Base-by-base conservation (phyloP, 1,284 basidiomycete genomes). In the Apiotrichum porosum region DNA sequence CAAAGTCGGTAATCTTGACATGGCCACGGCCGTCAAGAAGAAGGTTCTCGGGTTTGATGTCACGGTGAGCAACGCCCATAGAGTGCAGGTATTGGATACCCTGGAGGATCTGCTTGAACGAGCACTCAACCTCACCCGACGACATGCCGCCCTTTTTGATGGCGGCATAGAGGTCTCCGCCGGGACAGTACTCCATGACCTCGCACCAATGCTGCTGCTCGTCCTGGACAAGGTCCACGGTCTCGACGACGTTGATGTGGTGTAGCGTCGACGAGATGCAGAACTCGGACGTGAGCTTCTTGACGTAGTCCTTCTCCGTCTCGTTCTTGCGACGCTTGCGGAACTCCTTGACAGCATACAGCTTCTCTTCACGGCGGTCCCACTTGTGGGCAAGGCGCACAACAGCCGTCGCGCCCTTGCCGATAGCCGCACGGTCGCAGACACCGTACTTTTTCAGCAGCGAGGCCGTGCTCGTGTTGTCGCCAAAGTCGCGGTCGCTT, bases 301-400 rank as follows among this genome's bases (percentile, higher is more conserved):
- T 98, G 77, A 98, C 86, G 68, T 98, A 98, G 76, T 98, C 95
- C 75, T 97, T 97, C 74, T 98, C 93, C 2, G 92, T 85, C 77
- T 98, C 94, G 72, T 95, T 97, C 81, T 94, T 95, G 66, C 93
- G 82, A 58, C 94, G 83, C 73, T 97, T 97, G 50, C 94, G 85
- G 80, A 98, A 97, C 77, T 98, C 94, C 85, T 98, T 98, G 71
- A 98, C 88, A 33, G 94, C 94, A 65, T 97, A 98, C n/a, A 98
- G 79, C 77, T 94, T 95, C 75, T 98, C 95, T 65, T 94, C 92
- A 26, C 80, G 83, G 52, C 93, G 80, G 73, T 98, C 94, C 93
- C 94, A 97, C 76, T 97, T 97, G 77, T 98, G 94, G 31, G 93
- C 95, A 3, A 98, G 80, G 36, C 90, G 80, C 34, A 98, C 95